A percentile compares a stretch with the other conserved stretches of the same genome.
These are phyloP conservation scores for Heliophila coronopifolia DNA, from an alignment of 441 rosid species.

Conservation along the genomic window DNA sequence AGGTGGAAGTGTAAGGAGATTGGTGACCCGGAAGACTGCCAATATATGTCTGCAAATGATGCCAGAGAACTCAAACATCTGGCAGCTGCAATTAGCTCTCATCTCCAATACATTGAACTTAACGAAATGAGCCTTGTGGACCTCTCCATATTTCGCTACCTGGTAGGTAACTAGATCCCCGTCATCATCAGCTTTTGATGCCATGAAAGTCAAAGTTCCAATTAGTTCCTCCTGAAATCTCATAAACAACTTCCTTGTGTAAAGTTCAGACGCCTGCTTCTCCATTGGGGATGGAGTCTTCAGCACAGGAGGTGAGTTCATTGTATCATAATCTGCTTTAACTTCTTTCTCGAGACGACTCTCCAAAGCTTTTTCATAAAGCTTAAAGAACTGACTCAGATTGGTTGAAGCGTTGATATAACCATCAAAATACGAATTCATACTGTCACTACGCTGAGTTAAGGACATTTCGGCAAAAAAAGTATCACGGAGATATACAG, in stretches of 20 bases:
- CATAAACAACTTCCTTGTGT: constrained; percentile 62
- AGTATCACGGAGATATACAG: constrained; percentile 68
- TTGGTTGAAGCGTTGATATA: constrained; percentile 73
- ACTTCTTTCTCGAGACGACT: constrained; percentile 79
- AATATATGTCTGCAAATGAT: constrained; percentile 83
- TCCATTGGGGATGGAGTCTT: constrained; percentile 98
- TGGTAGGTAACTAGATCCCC: constrained; percentile 57
- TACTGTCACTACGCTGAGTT: constrained; percentile 70
- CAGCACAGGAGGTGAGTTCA: constrained; percentile 58
- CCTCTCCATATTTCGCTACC: constrained; percentile 82
- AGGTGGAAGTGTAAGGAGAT: constrained; percentile 86
- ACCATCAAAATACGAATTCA: constrained; percentile 83
- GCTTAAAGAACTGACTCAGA: constrained; percentile 69
- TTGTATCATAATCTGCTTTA: constrained; percentile 81
- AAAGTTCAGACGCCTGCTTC: constrained; percentile 80
- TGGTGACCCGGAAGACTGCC: constrained; percentile 87
- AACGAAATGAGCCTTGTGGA: constrained; percentile 58
- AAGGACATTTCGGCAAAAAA: constrained; percentile 86
- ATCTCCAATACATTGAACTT: constrained; percentile 71
- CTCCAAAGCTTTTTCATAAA: constrained; percentile 78
- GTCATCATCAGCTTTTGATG: constrained; percentile 73
- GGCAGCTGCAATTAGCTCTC: constrained; percentile 89
- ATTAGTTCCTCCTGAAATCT: constrained; percentile 95
- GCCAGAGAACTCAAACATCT: constrained; percentile 91
- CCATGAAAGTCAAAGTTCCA: constrained; percentile 79